Evolutionary conservation across 2,329 filamentous ascomycete genomes (phyloP).

Genomic region (Graphium sp.): DNA sequence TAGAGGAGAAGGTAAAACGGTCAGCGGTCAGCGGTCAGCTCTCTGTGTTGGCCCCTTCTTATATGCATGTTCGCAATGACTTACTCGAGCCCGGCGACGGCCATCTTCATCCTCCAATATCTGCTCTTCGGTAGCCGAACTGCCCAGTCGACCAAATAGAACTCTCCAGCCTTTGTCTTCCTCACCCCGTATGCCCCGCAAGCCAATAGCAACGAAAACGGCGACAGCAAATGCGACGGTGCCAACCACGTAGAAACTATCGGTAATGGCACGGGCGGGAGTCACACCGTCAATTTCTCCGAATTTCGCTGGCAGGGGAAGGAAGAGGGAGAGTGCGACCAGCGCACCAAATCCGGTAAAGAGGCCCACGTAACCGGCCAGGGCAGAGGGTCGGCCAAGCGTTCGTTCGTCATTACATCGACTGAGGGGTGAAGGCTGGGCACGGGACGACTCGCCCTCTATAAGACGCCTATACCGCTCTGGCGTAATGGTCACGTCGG

Average conservation of each 20-base stretch:
- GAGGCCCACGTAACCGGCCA: conserved; percentile 81
- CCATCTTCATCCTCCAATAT: conserved; percentile 8
- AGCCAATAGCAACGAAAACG: conserved; percentile 60
- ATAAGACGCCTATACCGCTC: conserved; percentile 29
- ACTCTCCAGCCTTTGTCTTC: conserved; percentile 56
- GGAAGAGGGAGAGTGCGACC: conserved; percentile 63
- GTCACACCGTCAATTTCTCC: conserved; percentile 52
- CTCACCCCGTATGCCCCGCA: conserved; percentile 54
- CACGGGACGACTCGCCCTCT: conserved; percentile 7
- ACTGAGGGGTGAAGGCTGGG: conserved; percentile 5
- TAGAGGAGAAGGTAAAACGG: background rate
- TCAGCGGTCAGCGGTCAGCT: too few relatives aligned
- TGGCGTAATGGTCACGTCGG: conserved; percentile 60
- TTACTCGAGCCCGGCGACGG: conserved; percentile 11
- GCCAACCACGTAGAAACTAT: conserved; percentile 80
- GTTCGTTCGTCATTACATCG: conserved; percentile 10
- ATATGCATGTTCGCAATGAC: conserved; percentile 6
- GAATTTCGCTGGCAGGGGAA: conserved; percentile 75
- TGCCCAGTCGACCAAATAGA: conserved; percentile 26
- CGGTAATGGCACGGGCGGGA: conserved; percentile 56
- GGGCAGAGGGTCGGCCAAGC: conserved; percentile 31
- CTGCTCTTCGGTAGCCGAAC: conserved; percentile 8
- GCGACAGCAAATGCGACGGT: conserved; percentile 55
- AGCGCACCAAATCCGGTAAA: conserved; percentile 88
- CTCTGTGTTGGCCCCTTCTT: too few relatives aligned